Conservation (phyloP, 768 basidiomycete species). For the Boletus subparvulus region DNA sequence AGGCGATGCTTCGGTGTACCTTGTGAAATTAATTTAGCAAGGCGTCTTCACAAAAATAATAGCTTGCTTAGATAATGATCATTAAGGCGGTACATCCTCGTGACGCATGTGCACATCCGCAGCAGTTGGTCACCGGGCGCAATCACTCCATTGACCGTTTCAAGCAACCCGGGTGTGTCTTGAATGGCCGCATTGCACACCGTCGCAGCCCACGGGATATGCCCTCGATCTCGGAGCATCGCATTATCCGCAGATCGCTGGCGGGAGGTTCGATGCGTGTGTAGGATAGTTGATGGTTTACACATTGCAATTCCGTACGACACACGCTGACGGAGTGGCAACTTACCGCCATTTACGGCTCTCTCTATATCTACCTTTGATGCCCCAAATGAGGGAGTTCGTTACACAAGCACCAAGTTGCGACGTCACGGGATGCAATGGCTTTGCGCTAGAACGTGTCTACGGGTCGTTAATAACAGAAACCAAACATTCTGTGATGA, state of each 20-base stretch:
- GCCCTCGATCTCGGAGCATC: background rate
- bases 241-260: background rate
- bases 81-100: conserved; percentile 21
- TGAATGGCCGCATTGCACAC: conserved; percentile 3
- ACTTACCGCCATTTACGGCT: background rate
- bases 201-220: background rate
- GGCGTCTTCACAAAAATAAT: conserved; percentile 14
- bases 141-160: conserved; percentile 18
- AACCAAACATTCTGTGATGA: background rate
- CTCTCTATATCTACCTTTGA: conserved; percentile 2
- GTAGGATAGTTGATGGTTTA: background rate
- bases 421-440: background rate
- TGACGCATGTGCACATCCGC: conserved; percentile 21
- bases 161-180: background rate
- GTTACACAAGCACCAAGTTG: background rate
- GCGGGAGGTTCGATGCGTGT: background rate
- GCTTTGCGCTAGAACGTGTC: background rate
- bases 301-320: background rate
- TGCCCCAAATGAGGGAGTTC: background rate
- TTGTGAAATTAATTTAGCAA: conserved; percentile 25
- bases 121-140: conserved; percentile 15
- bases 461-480: background rate
- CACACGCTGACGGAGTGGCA: background rate
- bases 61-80: conserved; percentile 19
- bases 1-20: conserved; percentile 25